phyloP scores from a whole-genome alignment of 345 rosid species.

The Raphanus raphanistrum region DNA sequence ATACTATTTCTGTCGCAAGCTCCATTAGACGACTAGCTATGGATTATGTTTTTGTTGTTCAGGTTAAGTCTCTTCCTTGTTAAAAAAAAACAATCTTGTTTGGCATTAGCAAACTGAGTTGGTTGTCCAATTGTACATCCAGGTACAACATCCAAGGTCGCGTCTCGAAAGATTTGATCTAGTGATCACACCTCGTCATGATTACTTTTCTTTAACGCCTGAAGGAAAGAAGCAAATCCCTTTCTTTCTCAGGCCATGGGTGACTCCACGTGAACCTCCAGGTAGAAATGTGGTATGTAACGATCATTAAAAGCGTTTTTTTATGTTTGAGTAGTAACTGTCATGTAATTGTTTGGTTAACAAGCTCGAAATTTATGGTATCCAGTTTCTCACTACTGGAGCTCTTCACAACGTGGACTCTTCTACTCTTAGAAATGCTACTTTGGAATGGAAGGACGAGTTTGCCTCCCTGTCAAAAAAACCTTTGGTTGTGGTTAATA shows the following conservation, averaged over 20 bases:
- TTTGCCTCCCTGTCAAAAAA: constrained; percentile 64
- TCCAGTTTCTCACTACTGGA: constrained; percentile 80
- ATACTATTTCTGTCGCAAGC: constrained; percentile 72
- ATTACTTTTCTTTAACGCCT: constrained; percentile 78
- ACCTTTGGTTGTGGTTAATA: constrained; percentile 86
- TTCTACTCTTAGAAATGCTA: constrained; percentile 63
- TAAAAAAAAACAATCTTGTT: not conserved
- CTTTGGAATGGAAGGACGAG: constrained; percentile 68
- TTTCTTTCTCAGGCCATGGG: constrained; percentile 70
- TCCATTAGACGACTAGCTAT: constrained; percentile 78
- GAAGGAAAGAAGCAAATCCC: constrained; percentile 69
- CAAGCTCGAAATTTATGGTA: constrained; percentile 23
- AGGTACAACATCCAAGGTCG: constrained; percentile 96
- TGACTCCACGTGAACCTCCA: constrained; percentile 78
- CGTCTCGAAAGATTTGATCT: constrained; percentile 75
- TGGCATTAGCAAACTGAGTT: too few species aligned
- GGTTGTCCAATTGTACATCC: constrained; percentile 22
- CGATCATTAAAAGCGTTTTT: too few species aligned
- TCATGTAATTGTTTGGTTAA: too few species aligned
- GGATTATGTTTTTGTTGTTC: constrained; percentile 79
- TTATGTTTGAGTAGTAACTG: too few species aligned
- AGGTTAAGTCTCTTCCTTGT: constrained; percentile 49
- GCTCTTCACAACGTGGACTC: constrained; percentile 84
- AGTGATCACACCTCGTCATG: constrained; percentile 84
- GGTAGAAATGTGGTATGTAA: constrained; percentile 76